Evolutionary conservation across 2,329 filamentous ascomycete genomes (phyloP).

Genomic region (Monosporascus cannonballus): DNA sequence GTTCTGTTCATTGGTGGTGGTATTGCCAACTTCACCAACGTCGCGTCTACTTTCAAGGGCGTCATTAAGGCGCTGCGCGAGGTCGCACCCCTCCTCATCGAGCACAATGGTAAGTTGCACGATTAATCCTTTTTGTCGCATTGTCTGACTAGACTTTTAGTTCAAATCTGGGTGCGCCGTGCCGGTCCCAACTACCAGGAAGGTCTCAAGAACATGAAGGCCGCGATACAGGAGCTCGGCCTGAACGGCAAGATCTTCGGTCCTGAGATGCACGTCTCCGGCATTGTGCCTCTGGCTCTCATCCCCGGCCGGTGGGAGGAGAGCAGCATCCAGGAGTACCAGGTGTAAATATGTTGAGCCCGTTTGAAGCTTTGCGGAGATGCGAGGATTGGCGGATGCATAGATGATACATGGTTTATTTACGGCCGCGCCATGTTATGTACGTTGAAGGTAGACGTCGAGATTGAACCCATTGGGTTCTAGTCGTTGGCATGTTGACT

Average conservation of each 20-base stretch:
- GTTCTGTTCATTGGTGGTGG: constrained; percentile 99
- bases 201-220: constrained; percentile 99
- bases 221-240: constrained; percentile 86
- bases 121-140: background rate
- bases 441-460: background rate
- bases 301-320: constrained; percentile 58
- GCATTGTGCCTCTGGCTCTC: constrained; percentile 91
- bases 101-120: constrained; percentile 64
- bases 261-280: constrained; percentile 90
- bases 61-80: constrained; percentile 95
- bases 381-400: background rate
- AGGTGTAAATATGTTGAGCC: constrained; percentile 34
- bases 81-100: constrained; percentile 74
- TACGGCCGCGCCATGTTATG: background rate
- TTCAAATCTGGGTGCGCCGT: constrained; percentile 90
- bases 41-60: constrained; percentile 98
- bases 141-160: constrained; percentile 25
- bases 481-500: background rate
- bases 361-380: constrained; percentile 2
- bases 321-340: constrained; percentile 56
- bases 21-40: constrained; percentile 99
- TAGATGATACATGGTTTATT: background rate
- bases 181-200: constrained; percentile 99
- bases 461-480: background rate
- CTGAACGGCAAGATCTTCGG: constrained; percentile 62